Evolutionary conservation across 306 rosid genomes (phyloP), one percentile per base, ranked within the genome.

Genomic region (Astragalus membranaceus): DNA sequence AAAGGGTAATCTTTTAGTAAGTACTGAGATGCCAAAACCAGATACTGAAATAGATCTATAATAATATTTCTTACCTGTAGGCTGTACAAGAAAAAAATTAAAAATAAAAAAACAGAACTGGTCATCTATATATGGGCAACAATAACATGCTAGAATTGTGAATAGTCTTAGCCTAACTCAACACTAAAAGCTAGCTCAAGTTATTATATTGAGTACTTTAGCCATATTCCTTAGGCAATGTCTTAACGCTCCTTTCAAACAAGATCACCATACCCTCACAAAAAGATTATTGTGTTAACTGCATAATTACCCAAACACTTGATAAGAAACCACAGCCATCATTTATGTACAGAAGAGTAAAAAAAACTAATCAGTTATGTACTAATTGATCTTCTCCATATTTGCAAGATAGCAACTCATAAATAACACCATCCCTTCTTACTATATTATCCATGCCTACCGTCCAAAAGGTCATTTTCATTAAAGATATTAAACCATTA

Each of bases 1-100:
- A 73, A 82, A 79, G 67, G 56, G 32, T 39, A 73, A 46, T 50
- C 44, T 64, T 54, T 61, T 79, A 58, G 75, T 71, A 50, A 68
- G 33, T 35, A 55, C n/a, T 3, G 12, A 55, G 32, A 65, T 55
- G 59, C 14, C 7, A 75, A 65, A 44, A 11, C 42, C 3, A 35
- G 44, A n/a, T 11, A 20, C 37, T 5, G 5, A 32, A 30, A 36
- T 54, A 55, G 46, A 63, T 32, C 49, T 15, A 26, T 26, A 36
- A 53, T 54, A 14, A 44, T 26, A 43, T 15, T 65, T 55, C 26
- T 43, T 6, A 43, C 50, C 14, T 20, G n/a, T n/a, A n/a, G n/a
- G n/a, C n/a, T 20, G 23, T 20, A 20, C 23, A 20, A 20, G 23
- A 20, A 20, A 20, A 20, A 20, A 20, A 20, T 20, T 0, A 20